Evolutionary conservation across 2,329 filamentous ascomycete species (phyloP), one percentile per base, ranked within the genome.

Genomic region (Clonostachys solani): DNA sequence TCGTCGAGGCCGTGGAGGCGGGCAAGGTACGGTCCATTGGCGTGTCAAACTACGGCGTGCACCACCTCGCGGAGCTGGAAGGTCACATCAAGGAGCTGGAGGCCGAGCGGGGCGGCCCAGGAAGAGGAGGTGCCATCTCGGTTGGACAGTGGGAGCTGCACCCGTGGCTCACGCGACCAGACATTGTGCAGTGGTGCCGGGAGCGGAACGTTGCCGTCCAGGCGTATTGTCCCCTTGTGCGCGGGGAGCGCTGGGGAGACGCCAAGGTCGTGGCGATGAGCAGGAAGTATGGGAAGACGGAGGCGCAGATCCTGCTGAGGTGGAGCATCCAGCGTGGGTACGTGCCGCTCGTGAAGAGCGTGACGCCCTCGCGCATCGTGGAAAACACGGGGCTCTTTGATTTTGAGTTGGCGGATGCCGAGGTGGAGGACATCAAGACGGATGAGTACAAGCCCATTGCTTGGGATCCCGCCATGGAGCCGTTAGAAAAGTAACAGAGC

Each of bases 101-200:
- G 57, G 60, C 62, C 16, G 80, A 81, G 63, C 75, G 78, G 40
- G 76, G 82, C 42, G 81, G 80, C 2, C 68, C 72, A 48, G 84
- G 83, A 10, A 84, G 81, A 54, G 83, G 81, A 41, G 89, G 89
- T 19, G 72, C 89, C 38, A 78, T 96, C 58, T 87, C 84, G 50
- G 87, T 96, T 36, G 91, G 89, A 38, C 92, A 96, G 67, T 90
- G 87, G 67, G 92, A 96, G 68, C 71, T 96, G 12, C 92, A 96
- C 66, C 92, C 92, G 1, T 96, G 90, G 91, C 81, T 91, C 40
- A 76, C 83, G 9, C 77, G 91, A n/a, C 71, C 75, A 18, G 90
- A 96, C 59, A 89, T 96, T 50, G 83, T 84, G 9, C 71, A 80
- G 42, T 96, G 91, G 90, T 87, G 87, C 56, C 65, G 74, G 52